Evolutionary conservation across 2,329 filamentous ascomycete genomes (phyloP).

Genomic region (Colletotrichum eleusines): DNA sequence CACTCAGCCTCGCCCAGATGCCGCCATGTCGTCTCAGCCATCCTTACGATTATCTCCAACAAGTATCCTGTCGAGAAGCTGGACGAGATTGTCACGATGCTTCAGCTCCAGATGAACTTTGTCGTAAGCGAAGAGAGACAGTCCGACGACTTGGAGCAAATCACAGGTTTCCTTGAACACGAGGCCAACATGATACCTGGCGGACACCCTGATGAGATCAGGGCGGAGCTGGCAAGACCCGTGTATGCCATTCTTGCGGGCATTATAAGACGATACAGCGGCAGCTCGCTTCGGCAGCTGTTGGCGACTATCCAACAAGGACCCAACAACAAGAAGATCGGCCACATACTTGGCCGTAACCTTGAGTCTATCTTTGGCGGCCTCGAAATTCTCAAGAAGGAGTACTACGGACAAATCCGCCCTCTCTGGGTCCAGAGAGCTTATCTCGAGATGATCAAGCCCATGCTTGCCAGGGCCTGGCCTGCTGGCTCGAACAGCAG

Average conservation of each 20-base stretch:
- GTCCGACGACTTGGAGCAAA: constrained; percentile 28
- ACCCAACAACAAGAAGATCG: constrained; percentile 50
- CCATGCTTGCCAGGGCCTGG: constrained; percentile 59
- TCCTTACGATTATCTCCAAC: constrained; percentile 59
- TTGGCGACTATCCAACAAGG: constrained; percentile 45
- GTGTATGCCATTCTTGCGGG: constrained; percentile 54
- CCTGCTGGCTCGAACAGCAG: constrained; percentile 46
- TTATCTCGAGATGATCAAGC: constrained; percentile 60
- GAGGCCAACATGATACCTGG: constrained; percentile 30
- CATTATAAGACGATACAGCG: constrained; percentile 54
- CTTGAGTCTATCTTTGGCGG: constrained; percentile 58
- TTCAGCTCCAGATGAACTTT: constrained; percentile 44
- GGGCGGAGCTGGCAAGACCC: constrained; percentile 34
- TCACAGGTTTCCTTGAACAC: constrained; percentile 28
- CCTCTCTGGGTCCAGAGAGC: constrained; percentile 63
- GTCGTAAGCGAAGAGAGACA: constrained; percentile 30
- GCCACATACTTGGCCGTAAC: constrained; percentile 56
- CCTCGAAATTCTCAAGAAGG: constrained; percentile 54
- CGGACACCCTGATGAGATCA: constrained; percentile 3
- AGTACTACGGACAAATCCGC: constrained; percentile 57
- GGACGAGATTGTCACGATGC: constrained; percentile 36
- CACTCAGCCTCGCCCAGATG: constrained; percentile 44
- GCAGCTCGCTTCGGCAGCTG: constrained; percentile 53
- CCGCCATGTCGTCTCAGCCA: constrained; percentile 48
- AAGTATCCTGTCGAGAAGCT: constrained; percentile 56